phyloP scores from a whole-genome alignment of 2,329 filamentous ascomycete genomes.

The Talaromyces rugulosus region DNA sequence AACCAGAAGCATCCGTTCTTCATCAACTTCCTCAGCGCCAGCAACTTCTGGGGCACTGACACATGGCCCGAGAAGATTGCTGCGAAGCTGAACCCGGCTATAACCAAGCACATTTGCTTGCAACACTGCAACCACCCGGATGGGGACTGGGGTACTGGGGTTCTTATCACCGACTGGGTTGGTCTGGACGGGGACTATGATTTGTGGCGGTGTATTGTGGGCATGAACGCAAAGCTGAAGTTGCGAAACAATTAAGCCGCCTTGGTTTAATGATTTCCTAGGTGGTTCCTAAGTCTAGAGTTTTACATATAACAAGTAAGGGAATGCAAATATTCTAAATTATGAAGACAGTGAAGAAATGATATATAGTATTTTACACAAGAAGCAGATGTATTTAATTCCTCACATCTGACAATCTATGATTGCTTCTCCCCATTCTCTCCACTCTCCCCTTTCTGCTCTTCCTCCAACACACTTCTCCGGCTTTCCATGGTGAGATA shows the following conservation, averaged over 20 bases:
- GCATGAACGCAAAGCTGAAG: slow-evolving; percentile 71
- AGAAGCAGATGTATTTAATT: slow-evolving; percentile 1
- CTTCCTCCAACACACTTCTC: slow-evolving; percentile 75
- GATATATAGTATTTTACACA: slow-evolving; percentile 5
- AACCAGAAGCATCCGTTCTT: slow-evolving; percentile 62
- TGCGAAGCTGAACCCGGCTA: slow-evolving; percentile 76
- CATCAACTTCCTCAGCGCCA: slow-evolving; percentile 85
- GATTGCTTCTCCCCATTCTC: slow-evolving; percentile 25
- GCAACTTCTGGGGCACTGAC: slow-evolving; percentile 86
- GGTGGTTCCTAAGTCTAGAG: not conserved
- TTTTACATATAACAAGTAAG: not conserved
- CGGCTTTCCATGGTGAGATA: slow-evolving; percentile 86
- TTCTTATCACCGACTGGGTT: slow-evolving; percentile 93
- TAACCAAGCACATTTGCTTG: slow-evolving; percentile 55
- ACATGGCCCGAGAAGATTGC: slow-evolving; percentile 96
- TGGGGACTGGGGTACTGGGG: slow-evolving; percentile 73
- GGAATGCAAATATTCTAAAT: slow-evolving; percentile 3
- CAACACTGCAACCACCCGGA: slow-evolving; percentile 47
- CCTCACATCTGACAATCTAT: slow-evolving; percentile 13
- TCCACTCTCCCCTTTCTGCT: slow-evolving; percentile 42
- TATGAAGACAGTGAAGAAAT: not conserved
- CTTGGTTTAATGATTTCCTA: not conserved
- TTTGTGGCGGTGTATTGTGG: slow-evolving; percentile 77
- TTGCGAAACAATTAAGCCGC: slow-evolving; percentile 18
- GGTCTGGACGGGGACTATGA: slow-evolving; percentile 87